Evolutionary conservation across 2,329 filamentous ascomycete species (phyloP), one percentile per base, ranked within the genome.

Genomic region (Orbilia quercus): DNA sequence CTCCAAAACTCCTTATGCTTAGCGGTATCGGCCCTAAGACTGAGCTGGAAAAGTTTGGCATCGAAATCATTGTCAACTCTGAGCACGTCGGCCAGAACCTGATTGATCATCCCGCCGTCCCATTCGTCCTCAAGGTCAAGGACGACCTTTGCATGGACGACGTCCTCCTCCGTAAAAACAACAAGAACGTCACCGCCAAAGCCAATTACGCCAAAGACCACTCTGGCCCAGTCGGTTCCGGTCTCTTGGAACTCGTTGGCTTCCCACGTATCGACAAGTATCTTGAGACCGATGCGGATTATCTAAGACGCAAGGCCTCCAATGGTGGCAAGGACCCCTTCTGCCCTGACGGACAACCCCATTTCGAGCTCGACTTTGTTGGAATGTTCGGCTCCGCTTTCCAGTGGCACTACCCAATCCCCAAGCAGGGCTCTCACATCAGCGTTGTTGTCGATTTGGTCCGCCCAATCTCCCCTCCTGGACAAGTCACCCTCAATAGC

Each of bases 291-390:
- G 82, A 82, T 62, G 79, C 80, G 0, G 81, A 82, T 45, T 89
- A 88, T 75, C 78, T 79, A 7, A 79, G 80, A 12, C 80, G 79
- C 54, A 83, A 83, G 73, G 79, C 79, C 9, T 75, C 78, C 1
- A 83, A 84, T 58, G 80, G 78, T 7, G 79, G 79, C 1, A 60
- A 78, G 0, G 86, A 88, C 62, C 85, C 85, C 1, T 87, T 87
- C 76, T 83, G 83, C 1, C 85, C 85, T 0, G 81, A 79, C 2
- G 85, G 85, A 5, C 85, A 88, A 78, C 86, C 86, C 23, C 86
- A 88, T 75, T 87, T 88, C 75, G 85, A 88, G 79, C 82, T 87
- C 34, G 86, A 89, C 79, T 89, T 89, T 76, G 84, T 89, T 9
- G 81, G 82, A 58, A 83, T 88, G 81, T 89, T 88, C 77, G 79